Conservation (phyloP, 345 rosid species). For the Isatis tinctoria region DNA sequence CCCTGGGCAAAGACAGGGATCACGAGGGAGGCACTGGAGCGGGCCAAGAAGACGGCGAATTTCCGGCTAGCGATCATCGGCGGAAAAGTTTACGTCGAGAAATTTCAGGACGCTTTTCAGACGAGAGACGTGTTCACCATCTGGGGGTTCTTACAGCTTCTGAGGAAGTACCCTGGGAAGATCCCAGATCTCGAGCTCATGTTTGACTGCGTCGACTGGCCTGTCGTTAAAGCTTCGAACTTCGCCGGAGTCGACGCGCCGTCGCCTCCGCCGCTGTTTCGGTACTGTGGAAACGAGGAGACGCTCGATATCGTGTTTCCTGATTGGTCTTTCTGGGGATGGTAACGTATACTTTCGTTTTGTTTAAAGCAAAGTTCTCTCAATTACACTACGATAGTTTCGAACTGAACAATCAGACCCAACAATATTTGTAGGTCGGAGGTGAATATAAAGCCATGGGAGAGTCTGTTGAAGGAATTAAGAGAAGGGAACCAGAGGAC, state of each 20-base stretch:
- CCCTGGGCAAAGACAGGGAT: slow-evolving; percentile 56
- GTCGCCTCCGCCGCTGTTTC: slow-evolving; percentile 66
- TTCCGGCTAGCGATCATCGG: slow-evolving; percentile 53
- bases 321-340: slow-evolving; percentile 97
- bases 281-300: slow-evolving; percentile 55
- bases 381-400: not conserved
- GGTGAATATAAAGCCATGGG: slow-evolving; percentile 74
- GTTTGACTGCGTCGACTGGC: slow-evolving; percentile 88
- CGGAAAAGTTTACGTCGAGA: slow-evolving; percentile 61
- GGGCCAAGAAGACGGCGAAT: slow-evolving; percentile 50
- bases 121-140: slow-evolving; percentile 73
- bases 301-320: slow-evolving; percentile 69
- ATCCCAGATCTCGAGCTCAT: slow-evolving; percentile 79
- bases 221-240: slow-evolving; percentile 32
- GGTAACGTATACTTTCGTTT: slow-evolving; percentile 36
- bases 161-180: slow-evolving; percentile 68
- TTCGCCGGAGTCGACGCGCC: slow-evolving; percentile 37
- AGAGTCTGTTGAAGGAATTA: slow-evolving; percentile 40
- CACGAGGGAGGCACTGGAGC: slow-evolving; percentile 57
- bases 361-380: not conserved
- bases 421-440: slow-evolving; percentile 52
- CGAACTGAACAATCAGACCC: not conserved
- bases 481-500: slow-evolving; percentile 47
- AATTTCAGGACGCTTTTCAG: slow-evolving; percentile 45
- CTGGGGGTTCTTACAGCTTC: slow-evolving; percentile 86